A percentile compares a stretch with the other conserved stretches of the same genome.
Conservation (phyloP, 2,329 filamentous ascomycete genomes). For the Fusarium keratoplasticum region DNA sequence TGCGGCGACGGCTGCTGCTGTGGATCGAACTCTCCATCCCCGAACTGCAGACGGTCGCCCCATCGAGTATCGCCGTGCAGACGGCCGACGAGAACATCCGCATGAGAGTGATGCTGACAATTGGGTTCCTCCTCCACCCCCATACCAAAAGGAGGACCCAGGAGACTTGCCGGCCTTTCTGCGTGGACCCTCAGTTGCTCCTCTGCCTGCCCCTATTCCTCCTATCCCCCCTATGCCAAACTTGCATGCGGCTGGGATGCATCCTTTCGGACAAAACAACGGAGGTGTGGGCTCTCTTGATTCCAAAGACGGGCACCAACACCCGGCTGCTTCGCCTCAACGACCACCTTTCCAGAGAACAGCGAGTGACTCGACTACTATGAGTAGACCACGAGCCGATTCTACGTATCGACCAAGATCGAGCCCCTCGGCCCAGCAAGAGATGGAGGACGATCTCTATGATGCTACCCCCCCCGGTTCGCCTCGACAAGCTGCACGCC, state of each 20-base stretch:
- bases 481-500: slow-evolving; percentile 42
- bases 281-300: background rate
- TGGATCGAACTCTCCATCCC: slow-evolving; percentile 75
- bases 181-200: slow-evolving; percentile 60
- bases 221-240: slow-evolving; percentile 40
- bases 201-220: slow-evolving; percentile 44
- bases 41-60: slow-evolving; percentile 64
- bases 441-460: slow-evolving; percentile 59
- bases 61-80: slow-evolving; percentile 74
- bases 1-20: slow-evolving; percentile 81
- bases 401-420: slow-evolving; percentile 47
- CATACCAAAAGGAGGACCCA: slow-evolving; percentile 76
- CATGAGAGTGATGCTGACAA: slow-evolving; percentile 91
- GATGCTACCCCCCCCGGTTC: slow-evolving; percentile 61
- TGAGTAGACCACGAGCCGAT: slow-evolving; percentile 40
- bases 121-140: slow-evolving; percentile 87
- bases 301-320: slow-evolving; percentile 17
- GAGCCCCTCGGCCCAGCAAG: slow-evolving; percentile 44
- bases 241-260: background rate
- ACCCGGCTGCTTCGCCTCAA: slow-evolving; percentile 13
- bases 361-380: slow-evolving; percentile 51
- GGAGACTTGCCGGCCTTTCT: slow-evolving; percentile 67
- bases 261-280: background rate
- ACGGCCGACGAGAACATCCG: slow-evolving; percentile 77
- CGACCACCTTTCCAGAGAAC: slow-evolving; percentile 48